Percentiles rank a stretch among this genome's conserved stretches.
phyloP scores from a whole-genome alignment of 257 asterid species.

The Leonotis leonurus region DNA sequence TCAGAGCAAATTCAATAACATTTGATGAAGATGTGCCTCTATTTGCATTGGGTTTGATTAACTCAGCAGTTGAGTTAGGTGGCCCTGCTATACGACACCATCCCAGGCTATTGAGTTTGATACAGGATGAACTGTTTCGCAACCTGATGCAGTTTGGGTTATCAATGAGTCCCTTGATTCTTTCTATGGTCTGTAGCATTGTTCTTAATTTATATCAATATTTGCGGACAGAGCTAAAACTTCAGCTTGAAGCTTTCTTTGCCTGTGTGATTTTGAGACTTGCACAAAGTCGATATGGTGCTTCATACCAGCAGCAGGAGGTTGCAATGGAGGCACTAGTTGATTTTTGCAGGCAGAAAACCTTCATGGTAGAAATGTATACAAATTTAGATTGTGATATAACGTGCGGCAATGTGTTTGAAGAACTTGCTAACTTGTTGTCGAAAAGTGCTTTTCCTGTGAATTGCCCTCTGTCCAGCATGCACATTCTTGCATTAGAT shows the following conservation, averaged over 20 bases:
- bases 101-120: constrained; percentile 80
- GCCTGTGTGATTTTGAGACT: constrained; percentile 92
- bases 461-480: constrained; percentile 83
- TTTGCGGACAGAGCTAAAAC: constrained; percentile 75
- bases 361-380: constrained; percentile 90
- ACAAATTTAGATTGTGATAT: constrained; percentile 93
- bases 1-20: constrained; percentile 69
- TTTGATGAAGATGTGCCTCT: constrained; percentile 95
- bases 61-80: constrained; percentile 87
- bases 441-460: constrained; percentile 97
- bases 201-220: constrained; percentile 83
- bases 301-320: constrained; percentile 96
- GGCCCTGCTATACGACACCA: constrained; percentile 67
- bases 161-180: constrained; percentile 85
- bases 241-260: constrained; percentile 93
- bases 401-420: constrained; percentile 89
- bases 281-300: constrained; percentile 84
- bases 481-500: constrained; percentile 98
- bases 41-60: constrained; percentile 85
- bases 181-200: constrained; percentile 90
- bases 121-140: constrained; percentile 86
- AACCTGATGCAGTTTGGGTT: constrained; percentile 92
- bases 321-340: constrained; percentile 98
- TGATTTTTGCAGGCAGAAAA: constrained; percentile 90
- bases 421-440: constrained; percentile 86